Conservation (phyloP, 495 filamentous ascomycete genomes). For the Podospora comata region DNA sequence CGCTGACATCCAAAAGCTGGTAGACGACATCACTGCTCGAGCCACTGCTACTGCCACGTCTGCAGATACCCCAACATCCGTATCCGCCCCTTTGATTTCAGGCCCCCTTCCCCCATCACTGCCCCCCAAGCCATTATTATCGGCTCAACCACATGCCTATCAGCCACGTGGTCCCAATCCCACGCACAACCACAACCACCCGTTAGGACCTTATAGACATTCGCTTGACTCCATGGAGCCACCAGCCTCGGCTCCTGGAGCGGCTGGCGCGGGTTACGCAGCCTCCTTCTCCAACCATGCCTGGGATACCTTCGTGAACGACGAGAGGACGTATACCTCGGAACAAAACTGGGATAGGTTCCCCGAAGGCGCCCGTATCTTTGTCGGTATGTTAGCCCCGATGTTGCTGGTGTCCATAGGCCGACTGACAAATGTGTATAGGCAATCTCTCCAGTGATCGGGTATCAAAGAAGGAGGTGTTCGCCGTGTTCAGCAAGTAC, state of each 20-base stretch:
- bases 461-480: constrained; percentile 90
- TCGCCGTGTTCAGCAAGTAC: constrained; percentile 80
- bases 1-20: constrained; percentile 49
- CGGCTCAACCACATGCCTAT: constrained; percentile 34
- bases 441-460: constrained; percentile 91
- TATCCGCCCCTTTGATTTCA: constrained; percentile 34
- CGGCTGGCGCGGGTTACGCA: constrained; percentile 35
- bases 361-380: constrained; percentile 77
- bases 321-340: constrained; percentile 55
- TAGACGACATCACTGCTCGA: constrained; percentile 51
- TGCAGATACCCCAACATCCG: constrained; percentile 19
- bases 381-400: constrained; percentile 69
- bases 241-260: constrained; percentile 48
- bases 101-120: constrained; percentile 44
- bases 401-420: not conserved
- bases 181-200: not conserved
- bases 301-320: constrained; percentile 81
- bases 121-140: constrained; percentile 51
- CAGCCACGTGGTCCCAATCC: constrained; percentile 20
- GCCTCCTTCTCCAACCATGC: constrained; percentile 32
- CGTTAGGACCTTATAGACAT: not conserved
- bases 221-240: not conserved
- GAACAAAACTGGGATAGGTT: constrained; percentile 79
- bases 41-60: constrained; percentile 34
- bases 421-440: constrained; percentile 34